Conservation (phyloP, 257 asterid genomes). For the Lithospermum erythrorhizon region DNA sequence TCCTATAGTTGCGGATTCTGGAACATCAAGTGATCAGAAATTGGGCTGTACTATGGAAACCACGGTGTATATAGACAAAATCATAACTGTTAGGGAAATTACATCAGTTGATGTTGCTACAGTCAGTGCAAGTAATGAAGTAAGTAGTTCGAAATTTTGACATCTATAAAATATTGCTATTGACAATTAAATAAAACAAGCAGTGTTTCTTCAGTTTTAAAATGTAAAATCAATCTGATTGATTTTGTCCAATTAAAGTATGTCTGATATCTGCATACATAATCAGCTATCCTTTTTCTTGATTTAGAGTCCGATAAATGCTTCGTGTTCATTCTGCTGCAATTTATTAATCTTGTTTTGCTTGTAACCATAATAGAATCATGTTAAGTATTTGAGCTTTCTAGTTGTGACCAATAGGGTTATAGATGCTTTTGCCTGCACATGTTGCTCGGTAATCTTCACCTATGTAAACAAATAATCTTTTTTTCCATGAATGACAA, state of each 20-base stretch:
- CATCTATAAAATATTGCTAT: background rate
- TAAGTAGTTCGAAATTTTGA: constrained; percentile 8
- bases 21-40: constrained; percentile 18
- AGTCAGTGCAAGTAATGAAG: constrained; percentile 35
- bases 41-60: constrained; percentile 38
- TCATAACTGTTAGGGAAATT: constrained; percentile 56
- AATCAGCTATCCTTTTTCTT: too few species aligned
- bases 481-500: too few species aligned
- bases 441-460: too few species aligned
- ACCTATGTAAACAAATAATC: too few species aligned
- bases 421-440: too few species aligned
- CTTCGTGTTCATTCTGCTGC: too few species aligned
- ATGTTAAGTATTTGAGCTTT: too few species aligned
- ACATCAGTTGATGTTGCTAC: constrained; percentile 33
- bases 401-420: too few species aligned
- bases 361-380: too few species aligned
- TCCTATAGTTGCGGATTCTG: constrained; percentile 22
- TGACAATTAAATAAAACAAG: background rate
- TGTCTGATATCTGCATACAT: too few species aligned
- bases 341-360: too few species aligned
- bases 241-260: background rate
- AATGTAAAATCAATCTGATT: background rate
- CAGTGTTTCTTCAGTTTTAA: background rate
- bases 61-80: constrained; percentile 56
- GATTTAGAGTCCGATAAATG: too few species aligned